phyloP scores from a whole-genome alignment of 495 filamentous ascomycete genomes.

The Aspergillus mulundensis region DNA sequence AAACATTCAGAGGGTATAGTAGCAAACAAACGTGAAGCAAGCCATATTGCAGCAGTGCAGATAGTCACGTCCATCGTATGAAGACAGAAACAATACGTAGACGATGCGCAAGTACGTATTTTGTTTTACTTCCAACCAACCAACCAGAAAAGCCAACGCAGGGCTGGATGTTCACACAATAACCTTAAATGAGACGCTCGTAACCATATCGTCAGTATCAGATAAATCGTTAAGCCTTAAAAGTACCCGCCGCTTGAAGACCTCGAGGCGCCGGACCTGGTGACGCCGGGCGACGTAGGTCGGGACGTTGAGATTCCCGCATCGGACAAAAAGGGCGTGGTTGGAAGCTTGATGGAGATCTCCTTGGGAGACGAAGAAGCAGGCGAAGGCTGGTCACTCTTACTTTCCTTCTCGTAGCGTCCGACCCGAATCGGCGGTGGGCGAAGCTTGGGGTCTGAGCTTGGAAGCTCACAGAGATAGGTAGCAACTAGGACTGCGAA shows the following conservation, averaged over 20 bases:
- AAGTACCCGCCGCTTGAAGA: constrained; percentile 31
- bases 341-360: constrained; percentile 50
- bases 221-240: constrained; percentile 25
- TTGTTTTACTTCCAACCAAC: constrained; percentile 16
- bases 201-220: constrained; percentile 19
- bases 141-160: constrained; percentile 5
- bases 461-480: constrained; percentile 69
- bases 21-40: not conserved
- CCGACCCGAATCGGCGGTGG: constrained; percentile 74
- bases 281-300: constrained; percentile 61
- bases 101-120: constrained; percentile 9
- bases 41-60: not conserved
- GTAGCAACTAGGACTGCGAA: constrained; percentile 72
- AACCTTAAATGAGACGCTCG: constrained; percentile 4
- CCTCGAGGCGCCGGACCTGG: constrained; percentile 39
- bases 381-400: constrained; percentile 48
- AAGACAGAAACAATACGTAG: not conserved
- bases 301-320: constrained; percentile 59
- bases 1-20: constrained; percentile 2
- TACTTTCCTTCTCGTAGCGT: constrained; percentile 62
- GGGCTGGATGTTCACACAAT: constrained; percentile 9
- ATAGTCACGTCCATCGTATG: not conserved
- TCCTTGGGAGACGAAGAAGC: constrained; percentile 34
- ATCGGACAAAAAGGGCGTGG: constrained; percentile 49
- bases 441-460: constrained; percentile 39